Conservation (phyloP, 352 stramenopile genomes). For the Phytopythium mirpurense region DNA sequence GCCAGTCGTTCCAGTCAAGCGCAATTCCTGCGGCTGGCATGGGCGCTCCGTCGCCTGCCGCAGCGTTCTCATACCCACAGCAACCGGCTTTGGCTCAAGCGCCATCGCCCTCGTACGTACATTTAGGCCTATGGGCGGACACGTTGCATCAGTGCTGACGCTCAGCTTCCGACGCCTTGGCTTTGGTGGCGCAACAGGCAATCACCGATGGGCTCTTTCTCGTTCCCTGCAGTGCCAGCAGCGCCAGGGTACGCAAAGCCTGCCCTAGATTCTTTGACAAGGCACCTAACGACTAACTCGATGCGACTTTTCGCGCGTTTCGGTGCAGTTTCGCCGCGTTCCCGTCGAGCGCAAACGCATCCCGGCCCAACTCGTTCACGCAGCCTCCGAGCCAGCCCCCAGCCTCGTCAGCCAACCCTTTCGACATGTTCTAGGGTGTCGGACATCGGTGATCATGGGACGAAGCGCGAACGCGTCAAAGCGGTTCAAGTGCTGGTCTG, state of each 20-base stretch:
- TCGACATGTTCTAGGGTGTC: conserved; percentile 76
- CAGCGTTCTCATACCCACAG: conserved; percentile 34
- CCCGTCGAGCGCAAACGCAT: conserved; percentile 5
- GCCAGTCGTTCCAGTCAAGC: conserved; percentile 6
- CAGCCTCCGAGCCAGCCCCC: conserved; percentile 24
- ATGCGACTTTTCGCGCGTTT: too few relatives aligned
- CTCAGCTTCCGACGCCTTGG: neutral
- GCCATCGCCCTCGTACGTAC: conserved; percentile 7
- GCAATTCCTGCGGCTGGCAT: neutral
- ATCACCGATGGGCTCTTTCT: conserved; percentile 32
- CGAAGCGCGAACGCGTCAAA: too few relatives aligned
- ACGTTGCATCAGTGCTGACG: neutral
- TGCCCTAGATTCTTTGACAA: too few relatives aligned
- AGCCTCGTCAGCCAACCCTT: conserved; percentile 57
- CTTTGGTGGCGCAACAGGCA: neutral
- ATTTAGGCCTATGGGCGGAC: neutral
- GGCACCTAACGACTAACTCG: too few relatives aligned
- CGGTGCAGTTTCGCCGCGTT: conserved; percentile 49
- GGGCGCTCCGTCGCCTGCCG: conserved; percentile 16
- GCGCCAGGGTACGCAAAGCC: conserved; percentile 1
- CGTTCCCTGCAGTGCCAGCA: conserved; percentile 13
- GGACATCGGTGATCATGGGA: too few relatives aligned
- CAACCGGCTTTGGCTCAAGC: neutral
- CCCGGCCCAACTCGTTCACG: conserved; percentile 17
- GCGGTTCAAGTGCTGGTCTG: neutral